Percentiles rank a stretch among this genome's conserved stretches.
Conservation (phyloP, 2,329 filamentous ascomycete species). For the Knufia fluminis region DNA sequence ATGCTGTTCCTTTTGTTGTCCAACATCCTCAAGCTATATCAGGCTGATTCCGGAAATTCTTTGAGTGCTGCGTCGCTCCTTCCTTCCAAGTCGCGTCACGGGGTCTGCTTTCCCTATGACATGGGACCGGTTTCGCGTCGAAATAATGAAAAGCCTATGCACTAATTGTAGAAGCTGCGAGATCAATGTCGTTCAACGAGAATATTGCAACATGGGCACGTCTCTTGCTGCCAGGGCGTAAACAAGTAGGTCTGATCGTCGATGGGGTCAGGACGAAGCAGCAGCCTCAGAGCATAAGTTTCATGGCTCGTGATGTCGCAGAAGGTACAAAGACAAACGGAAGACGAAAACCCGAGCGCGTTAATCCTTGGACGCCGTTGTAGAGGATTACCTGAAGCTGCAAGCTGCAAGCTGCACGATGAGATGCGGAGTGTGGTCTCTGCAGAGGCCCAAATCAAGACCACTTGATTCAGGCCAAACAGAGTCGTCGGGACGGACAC, state of each 20-base stretch:
- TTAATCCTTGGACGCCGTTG: background rate
- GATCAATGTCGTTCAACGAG: background rate
- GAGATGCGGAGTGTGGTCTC: background rate
- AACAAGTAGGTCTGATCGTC: background rate
- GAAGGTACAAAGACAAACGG: background rate
- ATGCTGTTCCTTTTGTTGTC: background rate
- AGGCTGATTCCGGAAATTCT: background rate
- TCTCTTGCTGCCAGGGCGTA: background rate
- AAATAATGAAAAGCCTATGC: no score
- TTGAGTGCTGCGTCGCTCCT: background rate
- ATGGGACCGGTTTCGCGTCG: background rate
- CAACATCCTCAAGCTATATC: background rate
- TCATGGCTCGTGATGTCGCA: background rate
- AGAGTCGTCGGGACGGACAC: background rate
- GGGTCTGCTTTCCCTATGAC: background rate
- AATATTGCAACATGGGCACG: background rate
- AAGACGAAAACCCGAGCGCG: background rate
- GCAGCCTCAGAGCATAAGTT: background rate
- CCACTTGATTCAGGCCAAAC: background rate
- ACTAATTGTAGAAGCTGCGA: background rate
- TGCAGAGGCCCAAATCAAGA: background rate
- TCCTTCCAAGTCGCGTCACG: background rate
- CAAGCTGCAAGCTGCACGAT: background rate
- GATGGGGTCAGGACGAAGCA: background rate
- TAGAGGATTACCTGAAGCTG: background rate